These are phyloP conservation scores for Dendrobium catenatum DNA, from an alignment of 106 monocot species.

Conservation along the genomic window DNA sequence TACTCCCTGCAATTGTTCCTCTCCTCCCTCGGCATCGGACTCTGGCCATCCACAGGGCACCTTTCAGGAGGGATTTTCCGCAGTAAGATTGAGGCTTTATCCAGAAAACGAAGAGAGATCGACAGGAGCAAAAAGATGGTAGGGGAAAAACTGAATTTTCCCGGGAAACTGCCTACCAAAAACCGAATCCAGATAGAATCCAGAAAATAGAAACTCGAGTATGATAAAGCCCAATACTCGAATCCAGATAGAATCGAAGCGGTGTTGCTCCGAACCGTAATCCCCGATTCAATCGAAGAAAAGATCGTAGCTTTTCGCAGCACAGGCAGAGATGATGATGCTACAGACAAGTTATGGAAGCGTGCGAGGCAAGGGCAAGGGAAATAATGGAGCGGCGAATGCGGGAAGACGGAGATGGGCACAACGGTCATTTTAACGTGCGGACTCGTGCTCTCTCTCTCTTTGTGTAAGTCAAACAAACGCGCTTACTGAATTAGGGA, in stretches of 20 bases:
- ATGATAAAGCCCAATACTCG: neutral
- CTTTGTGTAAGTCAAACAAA: neutral
- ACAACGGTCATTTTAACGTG: constrained; percentile 3
- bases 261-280: neutral
- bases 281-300: neutral
- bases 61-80: neutral
- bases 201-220: neutral
- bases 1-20: neutral
- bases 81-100: neutral
- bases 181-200: neutral
- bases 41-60: neutral
- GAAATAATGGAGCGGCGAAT: neutral
- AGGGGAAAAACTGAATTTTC: neutral
- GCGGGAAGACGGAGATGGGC: neutral
- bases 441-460: neutral
- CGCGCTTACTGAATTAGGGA: constrained; percentile 4
- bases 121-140: neutral
- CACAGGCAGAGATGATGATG: neutral
- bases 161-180: neutral
- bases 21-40: neutral
- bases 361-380: neutral
- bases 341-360: neutral
- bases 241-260: neutral
- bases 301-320: neutral
- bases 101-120: neutral